Conservation (phyloP, 345 rosid species). For the Schrenkiella parvula region DNA sequence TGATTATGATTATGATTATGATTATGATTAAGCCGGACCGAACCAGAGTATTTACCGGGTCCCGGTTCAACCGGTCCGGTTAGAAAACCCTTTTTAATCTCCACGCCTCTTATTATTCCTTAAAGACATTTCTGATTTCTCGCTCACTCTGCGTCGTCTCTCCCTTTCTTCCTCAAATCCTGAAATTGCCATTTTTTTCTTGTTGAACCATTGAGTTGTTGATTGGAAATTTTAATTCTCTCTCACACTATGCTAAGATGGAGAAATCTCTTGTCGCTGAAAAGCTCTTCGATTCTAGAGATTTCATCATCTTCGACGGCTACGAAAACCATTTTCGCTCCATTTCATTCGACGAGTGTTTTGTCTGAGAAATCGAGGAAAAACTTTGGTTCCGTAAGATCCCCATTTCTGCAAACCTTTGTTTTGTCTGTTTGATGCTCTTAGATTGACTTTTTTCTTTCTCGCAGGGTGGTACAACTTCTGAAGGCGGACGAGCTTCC, state of each 20-base stretch:
- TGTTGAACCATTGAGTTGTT: not conserved
- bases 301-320: not conserved
- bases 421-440: not conserved
- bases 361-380: constrained; percentile 26
- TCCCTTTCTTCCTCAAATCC: constrained; percentile 3
- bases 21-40: not conserved
- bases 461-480: not conserved
- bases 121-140: not conserved
- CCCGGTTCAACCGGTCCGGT: constrained; percentile 7
- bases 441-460: not conserved
- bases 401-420: too few species aligned
- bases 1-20: too few species aligned
- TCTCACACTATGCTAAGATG: constrained; percentile 12
- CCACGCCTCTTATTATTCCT: not conserved
- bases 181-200: not conserved
- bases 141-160: constrained; percentile 1
- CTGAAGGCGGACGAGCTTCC: constrained; percentile 7
- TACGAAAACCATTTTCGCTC: not conserved
- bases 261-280: constrained; percentile 16
- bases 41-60: not conserved
- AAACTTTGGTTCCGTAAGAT: constrained; percentile 28
- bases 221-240: not conserved
- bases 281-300: constrained; percentile 3
- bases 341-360: constrained; percentile 32
- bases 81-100: not conserved